phyloP scores from a whole-genome alignment of 352 stramenopile species.

The Globisporangium iwayamae region DNA sequence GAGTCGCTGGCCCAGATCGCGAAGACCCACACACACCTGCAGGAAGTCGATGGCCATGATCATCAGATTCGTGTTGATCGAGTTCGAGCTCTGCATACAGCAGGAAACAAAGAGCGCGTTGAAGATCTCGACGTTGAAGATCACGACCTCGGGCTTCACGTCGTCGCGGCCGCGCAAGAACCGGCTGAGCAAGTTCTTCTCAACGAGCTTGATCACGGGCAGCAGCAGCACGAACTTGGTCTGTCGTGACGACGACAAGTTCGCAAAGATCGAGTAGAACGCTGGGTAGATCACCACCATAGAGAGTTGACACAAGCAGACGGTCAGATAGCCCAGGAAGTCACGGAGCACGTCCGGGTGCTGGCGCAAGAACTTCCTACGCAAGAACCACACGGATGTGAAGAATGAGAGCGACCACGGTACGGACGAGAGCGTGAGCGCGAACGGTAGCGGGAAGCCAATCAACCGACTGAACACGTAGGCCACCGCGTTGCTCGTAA shows the following conservation, averaged over 20 bases:
- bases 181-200: conserved; percentile 33
- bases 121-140: conserved; percentile 48
- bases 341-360: conserved; percentile 5
- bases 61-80: conserved; percentile 24
- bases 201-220: conserved; percentile 32
- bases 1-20: conserved; percentile 24
- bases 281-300: conserved; percentile 15
- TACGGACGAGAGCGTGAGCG: conserved; percentile 20
- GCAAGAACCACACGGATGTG: neutral
- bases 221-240: conserved; percentile 23
- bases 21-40: conserved; percentile 30
- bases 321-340: neutral
- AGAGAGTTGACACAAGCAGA: neutral
- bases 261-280: conserved; percentile 17
- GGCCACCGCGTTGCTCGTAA: neutral
- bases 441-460: conserved; percentile 43
- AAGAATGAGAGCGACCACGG: conserved; percentile 4
- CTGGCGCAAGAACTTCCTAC: neutral
- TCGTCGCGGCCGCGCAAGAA: conserved; percentile 20
- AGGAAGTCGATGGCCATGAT: conserved; percentile 35
- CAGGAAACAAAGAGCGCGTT: conserved; percentile 41
- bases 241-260: conserved; percentile 11
- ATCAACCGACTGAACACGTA: conserved; percentile 19
- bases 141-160: conserved; percentile 23
- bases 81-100: conserved; percentile 36